A percentile compares a stretch with the other conserved stretches of the same genome.
Conservation (phyloP, 371 early-diverging fungal species). For the Nosema muscidifuracis region DNA sequence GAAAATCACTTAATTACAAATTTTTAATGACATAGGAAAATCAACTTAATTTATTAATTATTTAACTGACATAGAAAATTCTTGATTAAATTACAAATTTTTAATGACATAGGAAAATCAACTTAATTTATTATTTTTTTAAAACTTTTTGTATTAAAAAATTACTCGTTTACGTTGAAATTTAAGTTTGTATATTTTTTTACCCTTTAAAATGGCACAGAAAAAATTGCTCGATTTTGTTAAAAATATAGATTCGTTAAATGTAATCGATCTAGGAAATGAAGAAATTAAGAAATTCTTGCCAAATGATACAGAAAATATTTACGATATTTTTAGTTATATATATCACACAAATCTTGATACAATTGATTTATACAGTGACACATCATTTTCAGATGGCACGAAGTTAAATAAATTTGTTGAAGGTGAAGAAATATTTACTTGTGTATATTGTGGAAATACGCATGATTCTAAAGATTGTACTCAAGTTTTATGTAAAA, state of each 20-base stretch:
- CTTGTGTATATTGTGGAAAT: slow-evolving; percentile 7
- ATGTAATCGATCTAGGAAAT: background rate
- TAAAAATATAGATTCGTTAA: background rate
- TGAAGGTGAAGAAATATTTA: background rate
- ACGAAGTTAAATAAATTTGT: slow-evolving; percentile 2
- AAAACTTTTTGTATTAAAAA: too few relatives aligned
- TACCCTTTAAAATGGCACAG: background rate
- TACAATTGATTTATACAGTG: background rate
- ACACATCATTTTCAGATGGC: background rate
- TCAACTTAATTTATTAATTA: too few relatives aligned
- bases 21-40: too few relatives aligned
- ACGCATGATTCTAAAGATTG: slow-evolving; percentile 33
- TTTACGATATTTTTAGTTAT: slow-evolving; percentile 11
- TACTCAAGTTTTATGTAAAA: background rate
- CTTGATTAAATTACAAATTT: too few relatives aligned
- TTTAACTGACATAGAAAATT: too few relatives aligned
- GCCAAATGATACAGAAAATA: background rate
- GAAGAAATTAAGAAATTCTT: background rate
- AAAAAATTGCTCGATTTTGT: background rate
- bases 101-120: too few relatives aligned
- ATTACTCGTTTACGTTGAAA: background rate
- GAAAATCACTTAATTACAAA: too few relatives aligned
- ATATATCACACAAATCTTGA: slow-evolving; percentile 23
- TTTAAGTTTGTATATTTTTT: background rate
- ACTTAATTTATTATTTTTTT: too few relatives aligned